phyloP scores from a whole-genome alignment of 83 land plant genomes.

The Picea abies region DNA sequence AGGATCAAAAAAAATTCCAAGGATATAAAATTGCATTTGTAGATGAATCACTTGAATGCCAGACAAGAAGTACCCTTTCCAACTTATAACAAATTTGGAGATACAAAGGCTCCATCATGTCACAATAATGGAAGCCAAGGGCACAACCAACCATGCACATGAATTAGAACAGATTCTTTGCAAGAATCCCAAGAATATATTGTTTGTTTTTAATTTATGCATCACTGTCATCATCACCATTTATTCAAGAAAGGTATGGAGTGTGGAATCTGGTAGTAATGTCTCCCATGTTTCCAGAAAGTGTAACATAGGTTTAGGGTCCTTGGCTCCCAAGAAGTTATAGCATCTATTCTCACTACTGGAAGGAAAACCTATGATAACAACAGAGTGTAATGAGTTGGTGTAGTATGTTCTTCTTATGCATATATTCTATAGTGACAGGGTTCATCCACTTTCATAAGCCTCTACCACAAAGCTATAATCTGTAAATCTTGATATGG shows the following conservation, averaged over 20 bases:
- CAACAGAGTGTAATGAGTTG: slow-evolving; percentile 78
- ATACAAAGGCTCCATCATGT: slow-evolving; percentile 69
- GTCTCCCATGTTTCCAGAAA: slow-evolving; percentile 84
- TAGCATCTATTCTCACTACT: slow-evolving; percentile 70
- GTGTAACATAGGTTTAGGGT: slow-evolving; percentile 88
- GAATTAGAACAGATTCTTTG: slow-evolving; percentile 82
- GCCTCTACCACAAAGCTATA: slow-evolving; percentile 60
- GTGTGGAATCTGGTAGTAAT: slow-evolving; percentile 65
- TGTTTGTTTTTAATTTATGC: slow-evolving; percentile 67
- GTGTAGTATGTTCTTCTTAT: slow-evolving; percentile 22
- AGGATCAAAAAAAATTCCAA: slow-evolving; percentile 92
- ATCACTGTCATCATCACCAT: slow-evolving; percentile 53
- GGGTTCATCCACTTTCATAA: slow-evolving; percentile 71
- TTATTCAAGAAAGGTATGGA: slow-evolving; percentile 66
- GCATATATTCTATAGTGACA: slow-evolving; percentile 31
- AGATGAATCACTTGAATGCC: slow-evolving; percentile 94
- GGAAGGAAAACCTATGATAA: slow-evolving; percentile 79
- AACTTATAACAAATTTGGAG: no score
- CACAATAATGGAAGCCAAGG: slow-evolving; percentile 93
- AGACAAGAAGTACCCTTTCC: slow-evolving; percentile 73
- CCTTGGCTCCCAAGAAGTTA: slow-evolving; percentile 86
- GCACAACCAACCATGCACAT: slow-evolving; percentile 80
- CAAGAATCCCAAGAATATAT: slow-evolving; percentile 91
- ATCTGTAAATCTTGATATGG: slow-evolving; percentile 68
- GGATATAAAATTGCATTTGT: slow-evolving; percentile 82